Evolutionary conservation across 2,329 filamentous ascomycete species (phyloP), one percentile per base, ranked within the genome.

Genomic region (Exophiala bonariae): DNA sequence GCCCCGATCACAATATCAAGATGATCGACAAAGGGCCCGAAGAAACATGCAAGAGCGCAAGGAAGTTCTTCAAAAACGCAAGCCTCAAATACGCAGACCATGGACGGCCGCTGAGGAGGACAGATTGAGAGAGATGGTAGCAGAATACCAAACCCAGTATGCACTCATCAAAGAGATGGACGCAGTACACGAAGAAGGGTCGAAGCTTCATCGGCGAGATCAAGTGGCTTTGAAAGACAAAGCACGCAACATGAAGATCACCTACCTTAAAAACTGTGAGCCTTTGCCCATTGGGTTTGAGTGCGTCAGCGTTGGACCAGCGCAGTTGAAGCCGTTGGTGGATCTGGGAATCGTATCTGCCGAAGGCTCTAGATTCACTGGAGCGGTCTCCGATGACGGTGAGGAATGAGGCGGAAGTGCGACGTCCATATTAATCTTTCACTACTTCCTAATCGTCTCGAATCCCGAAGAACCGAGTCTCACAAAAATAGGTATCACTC

Each of bases 201-300:
- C 61, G 2, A 40, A 63, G 33, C 58, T 78, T 14, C 46, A 44
- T 3, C 51, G 56, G 2, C 68, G 80, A 2, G 67, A 62, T 4
- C 76, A 82, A 49, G 76, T 79, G 2, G 75, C 79, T 35, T 50
- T 82, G 6, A 79, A 78, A 55, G 76, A 79, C 52, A 74, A 73
- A 50, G 79, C 77, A 3, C 68, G 79, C 41, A 80, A 79, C 50
- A 62, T 82, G 47, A 78, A 77, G 58, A 63, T 71, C 32, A 63
- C 63, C 6, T 71, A 59, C 41, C 43, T 75, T 3, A 70, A 69
- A 72, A 43, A 49, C 8, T 34, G 53, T 3, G 38, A 14, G 10
- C 50, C 26, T 20, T 44, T 57, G n/a, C 58, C 55, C 19, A 17
- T 7, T 23, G 47, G 49, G 1, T 56, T 60, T 34, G 51, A 52